Percentiles rank a stretch among this genome's conserved stretches.
These are phyloP conservation scores for Trichoderma cornu-damae DNA, from an alignment of 2,329 filamentous ascomycete species.

Conservation along the genomic window DNA sequence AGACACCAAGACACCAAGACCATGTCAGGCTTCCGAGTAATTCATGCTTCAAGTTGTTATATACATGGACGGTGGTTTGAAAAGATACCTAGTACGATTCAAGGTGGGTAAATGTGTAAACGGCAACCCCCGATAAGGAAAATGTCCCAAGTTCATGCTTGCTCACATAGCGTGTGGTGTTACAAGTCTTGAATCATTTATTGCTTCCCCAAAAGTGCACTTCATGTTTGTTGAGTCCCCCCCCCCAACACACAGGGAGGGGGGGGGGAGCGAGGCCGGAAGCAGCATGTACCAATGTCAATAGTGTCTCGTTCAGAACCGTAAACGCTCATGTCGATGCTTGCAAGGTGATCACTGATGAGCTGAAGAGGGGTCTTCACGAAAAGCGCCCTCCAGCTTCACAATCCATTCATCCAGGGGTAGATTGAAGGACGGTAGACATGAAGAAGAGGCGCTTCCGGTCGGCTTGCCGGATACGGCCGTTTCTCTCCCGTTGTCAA, in stretches of 20 bases:
- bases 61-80: no score
- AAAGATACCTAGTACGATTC: not conserved
- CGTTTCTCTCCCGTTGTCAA: not conserved
- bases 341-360: not conserved
- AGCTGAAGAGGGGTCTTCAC: not conserved
- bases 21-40: no score
- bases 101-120: not conserved
- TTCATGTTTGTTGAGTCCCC: no score
- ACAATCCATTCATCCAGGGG: conserved; percentile 11
- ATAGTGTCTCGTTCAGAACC: not conserved
- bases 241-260: no score
- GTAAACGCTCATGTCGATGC: not conserved
- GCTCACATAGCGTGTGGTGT: not conserved
- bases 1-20: no score
- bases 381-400: not conserved
- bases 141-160: no score
- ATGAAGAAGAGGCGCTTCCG: no score
- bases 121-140: not conserved
- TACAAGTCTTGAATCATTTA: not conserved
- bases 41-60: no score
- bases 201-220: not conserved
- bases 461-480: not conserved
- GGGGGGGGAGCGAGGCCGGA: no score
- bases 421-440: not conserved
- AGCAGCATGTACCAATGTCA: not conserved